phyloP scores from a whole-genome alignment of 768 basidiomycete species.

The Termitomyces sp. region DNA sequence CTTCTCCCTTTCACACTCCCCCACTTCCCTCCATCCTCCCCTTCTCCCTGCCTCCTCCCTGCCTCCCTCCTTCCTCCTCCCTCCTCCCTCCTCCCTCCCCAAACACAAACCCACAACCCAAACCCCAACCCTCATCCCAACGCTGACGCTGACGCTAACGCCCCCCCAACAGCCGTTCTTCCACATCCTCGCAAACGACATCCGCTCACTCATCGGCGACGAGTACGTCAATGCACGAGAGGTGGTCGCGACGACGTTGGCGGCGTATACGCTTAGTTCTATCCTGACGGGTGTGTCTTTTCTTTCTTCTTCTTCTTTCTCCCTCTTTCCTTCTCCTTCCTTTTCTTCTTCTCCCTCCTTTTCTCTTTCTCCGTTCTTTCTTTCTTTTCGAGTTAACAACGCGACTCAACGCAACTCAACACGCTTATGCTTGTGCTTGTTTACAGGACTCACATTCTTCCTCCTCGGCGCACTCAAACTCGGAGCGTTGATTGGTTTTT shows the following conservation, averaged over 20 bases:
- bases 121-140: too few relatives aligned
- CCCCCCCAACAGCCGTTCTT: constrained; percentile 74
- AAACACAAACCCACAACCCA: background rate
- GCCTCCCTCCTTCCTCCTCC: background rate
- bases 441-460: constrained; percentile 81
- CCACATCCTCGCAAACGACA: constrained; percentile 82
- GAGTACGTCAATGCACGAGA: constrained; percentile 50
- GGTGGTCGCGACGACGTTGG: constrained; percentile 90
- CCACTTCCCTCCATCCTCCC: fast-evolving
- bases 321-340: background rate
- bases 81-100: too few relatives aligned
- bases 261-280: constrained; percentile 84
- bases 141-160: too few relatives aligned
- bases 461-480: constrained; percentile 81
- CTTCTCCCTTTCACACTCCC: too few relatives aligned
- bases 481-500: constrained; percentile 89
- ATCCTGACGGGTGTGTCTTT: constrained; percentile 69
- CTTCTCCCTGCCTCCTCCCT: too few relatives aligned
- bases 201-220: constrained; percentile 70
- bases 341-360: constrained; percentile 6
- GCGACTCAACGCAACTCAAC: too few relatives aligned
- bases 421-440: too few relatives aligned
- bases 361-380: too few relatives aligned
- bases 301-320: background rate
- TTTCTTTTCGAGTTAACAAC: too few relatives aligned